Percentiles rank a stretch among this genome's conserved stretches.
Evolutionary conservation across 2,329 filamentous ascomycete genomes (phyloP).

Genomic region (Nothopassalora personata): DNA sequence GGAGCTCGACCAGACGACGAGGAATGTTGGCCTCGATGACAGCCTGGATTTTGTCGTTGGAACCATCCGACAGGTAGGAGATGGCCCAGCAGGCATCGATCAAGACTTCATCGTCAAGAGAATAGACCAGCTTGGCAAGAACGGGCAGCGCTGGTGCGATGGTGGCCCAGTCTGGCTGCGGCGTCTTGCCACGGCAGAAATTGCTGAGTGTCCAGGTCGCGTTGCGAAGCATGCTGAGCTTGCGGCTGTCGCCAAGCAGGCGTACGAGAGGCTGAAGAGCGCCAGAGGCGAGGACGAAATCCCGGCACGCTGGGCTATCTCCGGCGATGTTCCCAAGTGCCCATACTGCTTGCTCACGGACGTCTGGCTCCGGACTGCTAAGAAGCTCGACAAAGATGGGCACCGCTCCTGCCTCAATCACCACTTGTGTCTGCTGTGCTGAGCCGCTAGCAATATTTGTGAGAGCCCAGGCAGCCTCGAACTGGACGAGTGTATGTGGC

Average conservation of each 20-base stretch:
- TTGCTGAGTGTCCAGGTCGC: slow-evolving; percentile 99
- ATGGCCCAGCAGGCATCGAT: slow-evolving; percentile 99
- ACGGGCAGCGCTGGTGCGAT: slow-evolving; percentile 93
- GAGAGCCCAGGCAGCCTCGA: slow-evolving; percentile 97
- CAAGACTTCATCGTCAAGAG: slow-evolving; percentile 93
- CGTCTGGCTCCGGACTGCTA: slow-evolving; percentile 92
- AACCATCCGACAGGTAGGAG: slow-evolving; percentile 94
- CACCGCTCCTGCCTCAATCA: slow-evolving; percentile 95
- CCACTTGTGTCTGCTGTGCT: slow-evolving; percentile 94
- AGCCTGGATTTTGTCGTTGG: slow-evolving; percentile 98
- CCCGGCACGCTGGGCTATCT: slow-evolving; percentile 94
- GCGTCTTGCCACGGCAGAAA: slow-evolving; percentile 99
- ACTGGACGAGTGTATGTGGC: slow-evolving; percentile 95
- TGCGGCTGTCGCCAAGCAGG: slow-evolving; percentile 92
- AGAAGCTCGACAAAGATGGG: slow-evolving; percentile 97
- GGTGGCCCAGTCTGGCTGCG: slow-evolving; percentile 94
- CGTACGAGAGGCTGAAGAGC: slow-evolving; percentile 85
- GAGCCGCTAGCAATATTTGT: slow-evolving; percentile 99
- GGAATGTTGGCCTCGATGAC: slow-evolving; percentile 98
- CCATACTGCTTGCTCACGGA: slow-evolving; percentile 97
- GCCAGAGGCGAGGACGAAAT: slow-evolving; percentile 88
- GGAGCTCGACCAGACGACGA: slow-evolving; percentile 87
- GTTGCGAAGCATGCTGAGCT: slow-evolving; percentile 98
- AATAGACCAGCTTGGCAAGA: slow-evolving; percentile 95
- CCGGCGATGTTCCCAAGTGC: slow-evolving; percentile 97